Conservation (phyloP, 495 filamentous ascomycete genomes). For the Lasiosphaeria hispida region DNA sequence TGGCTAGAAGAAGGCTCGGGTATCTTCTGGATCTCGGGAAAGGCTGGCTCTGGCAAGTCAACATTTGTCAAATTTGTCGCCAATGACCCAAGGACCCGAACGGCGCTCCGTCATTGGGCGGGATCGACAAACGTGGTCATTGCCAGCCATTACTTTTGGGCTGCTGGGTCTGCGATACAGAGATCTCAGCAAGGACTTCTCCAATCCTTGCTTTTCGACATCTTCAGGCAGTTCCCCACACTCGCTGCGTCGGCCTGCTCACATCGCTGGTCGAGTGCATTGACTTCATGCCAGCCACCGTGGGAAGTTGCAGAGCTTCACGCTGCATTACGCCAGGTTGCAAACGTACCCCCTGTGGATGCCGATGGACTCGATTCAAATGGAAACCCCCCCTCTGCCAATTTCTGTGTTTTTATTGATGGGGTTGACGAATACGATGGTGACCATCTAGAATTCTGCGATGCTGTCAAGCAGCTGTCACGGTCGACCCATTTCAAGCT, state of each 20-base stretch:
- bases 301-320: too few species aligned
- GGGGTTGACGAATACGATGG: conserved; percentile 29
- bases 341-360: too few species aligned
- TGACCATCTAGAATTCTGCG: conserved; percentile 18
- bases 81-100: conserved; percentile 12
- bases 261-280: conserved; percentile 3
- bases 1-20: conserved; percentile 4
- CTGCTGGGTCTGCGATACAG: conserved; percentile 32
- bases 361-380: too few species aligned
- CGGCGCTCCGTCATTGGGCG: conserved; percentile 25
- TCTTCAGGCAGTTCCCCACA: conserved; percentile 29
- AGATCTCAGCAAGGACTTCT: conserved; percentile 46
- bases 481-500: conserved; percentile 34
- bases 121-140: not conserved
- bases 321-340: too few species aligned
- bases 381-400: too few species aligned
- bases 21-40: conserved; percentile 36
- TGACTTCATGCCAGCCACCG: too few species aligned
- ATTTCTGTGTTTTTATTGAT: conserved; percentile 31
- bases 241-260: conserved; percentile 11
- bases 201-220: conserved; percentile 40
- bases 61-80: conserved; percentile 40
- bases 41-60: conserved; percentile 40
- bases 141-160: conserved; percentile 38
- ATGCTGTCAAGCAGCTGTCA: not conserved